Evolutionary conservation across 1,139 yeast species (phyloP).

Genomic region (Candida sanyaensis): DNA sequence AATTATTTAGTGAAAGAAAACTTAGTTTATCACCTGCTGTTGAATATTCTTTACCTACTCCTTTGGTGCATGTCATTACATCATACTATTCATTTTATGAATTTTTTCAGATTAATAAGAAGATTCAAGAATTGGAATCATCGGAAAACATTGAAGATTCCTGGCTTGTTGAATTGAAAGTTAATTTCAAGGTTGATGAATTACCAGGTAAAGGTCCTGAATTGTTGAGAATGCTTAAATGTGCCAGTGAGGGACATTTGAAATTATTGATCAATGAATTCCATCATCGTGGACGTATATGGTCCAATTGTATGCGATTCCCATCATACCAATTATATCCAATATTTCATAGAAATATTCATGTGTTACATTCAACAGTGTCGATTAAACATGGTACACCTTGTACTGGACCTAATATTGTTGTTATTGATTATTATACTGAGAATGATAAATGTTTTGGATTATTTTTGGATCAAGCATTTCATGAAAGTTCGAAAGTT

Average conservation of each 20-base stretch:
- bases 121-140: slow-evolving; percentile 23
- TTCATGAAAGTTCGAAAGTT: slow-evolving; percentile 61
- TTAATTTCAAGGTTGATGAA: slow-evolving; percentile 26
- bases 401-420: slow-evolving; percentile 85
- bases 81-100: slow-evolving; percentile 49
- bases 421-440: slow-evolving; percentile 84
- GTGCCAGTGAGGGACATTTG: slow-evolving; percentile 32
- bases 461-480: slow-evolving; percentile 78
- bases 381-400: slow-evolving; percentile 87
- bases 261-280: slow-evolving; percentile 29
- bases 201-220: slow-evolving; percentile 41
- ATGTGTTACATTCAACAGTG: slow-evolving; percentile 78
- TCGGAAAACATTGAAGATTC: slow-evolving; percentile 23
- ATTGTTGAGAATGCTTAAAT: slow-evolving; percentile 40
- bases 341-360: slow-evolving; percentile 69
- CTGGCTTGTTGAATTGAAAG: slow-evolving; percentile 28
- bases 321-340: slow-evolving; percentile 49
- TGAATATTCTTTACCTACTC: slow-evolving; percentile 64
- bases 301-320: slow-evolving; percentile 43
- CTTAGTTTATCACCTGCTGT: slow-evolving; percentile 80
- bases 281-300: slow-evolving; percentile 35
- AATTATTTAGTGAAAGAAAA: slow-evolving; percentile 48
- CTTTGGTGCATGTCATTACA: slow-evolving; percentile 55
- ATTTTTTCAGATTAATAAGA: slow-evolving; percentile 27
- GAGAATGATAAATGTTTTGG: slow-evolving; percentile 92